Base-by-base conservation (phyloP, 1,284 basidiomycete species). In the Singerocomus inundabilis region DNA sequence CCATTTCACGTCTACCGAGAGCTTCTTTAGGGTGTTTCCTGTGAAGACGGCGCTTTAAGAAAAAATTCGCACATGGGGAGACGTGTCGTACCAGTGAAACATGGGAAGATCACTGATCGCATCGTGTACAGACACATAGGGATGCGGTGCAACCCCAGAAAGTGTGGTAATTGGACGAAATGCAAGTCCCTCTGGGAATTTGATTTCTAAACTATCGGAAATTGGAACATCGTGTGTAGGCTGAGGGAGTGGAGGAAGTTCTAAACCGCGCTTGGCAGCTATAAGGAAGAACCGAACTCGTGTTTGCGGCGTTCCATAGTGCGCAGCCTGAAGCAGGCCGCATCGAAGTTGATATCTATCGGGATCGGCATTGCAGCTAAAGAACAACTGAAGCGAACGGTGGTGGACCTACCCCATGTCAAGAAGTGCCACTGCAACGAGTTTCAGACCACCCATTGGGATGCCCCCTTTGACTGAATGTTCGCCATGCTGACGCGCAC, bases 231-330 rank as follows among this genome's bases (percentile, higher is more conserved):
- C 72, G 49, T 91, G 86, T 2, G 84, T 82, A 0, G 86, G 84
- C 46, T 81, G 75, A 1, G 88, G 88, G n/a, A 89, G 62, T 0
- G 74, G 64, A 0, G 88, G 86, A 2, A 90, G 69, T 0, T 76
- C 74, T 41, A 69, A 51, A 0, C 76, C 78, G 5, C 72, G 64
- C 29, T 73, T 70, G 6, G 88, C 78, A 4, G 83, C 88, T 42
- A 88, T 64, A 3, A 88, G 67, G 64, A 91, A 85, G 65, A 91
- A 88, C 0, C 88, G 78, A 29, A 82, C 68, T 1, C 88, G 76
- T 3, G 72, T 64, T 64, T 91, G 88, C 2, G 88, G 88, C 2
- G 82, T 74, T 2, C 88, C 87, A 58, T 88, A 89, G 49, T 87
- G 79, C 1, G 72, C 85, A 8, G 85, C 85, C 66, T 91, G 82